Conservation (phyloP, 176 grass and related monocot genomes). For the Pontederia paniculata region DNA sequence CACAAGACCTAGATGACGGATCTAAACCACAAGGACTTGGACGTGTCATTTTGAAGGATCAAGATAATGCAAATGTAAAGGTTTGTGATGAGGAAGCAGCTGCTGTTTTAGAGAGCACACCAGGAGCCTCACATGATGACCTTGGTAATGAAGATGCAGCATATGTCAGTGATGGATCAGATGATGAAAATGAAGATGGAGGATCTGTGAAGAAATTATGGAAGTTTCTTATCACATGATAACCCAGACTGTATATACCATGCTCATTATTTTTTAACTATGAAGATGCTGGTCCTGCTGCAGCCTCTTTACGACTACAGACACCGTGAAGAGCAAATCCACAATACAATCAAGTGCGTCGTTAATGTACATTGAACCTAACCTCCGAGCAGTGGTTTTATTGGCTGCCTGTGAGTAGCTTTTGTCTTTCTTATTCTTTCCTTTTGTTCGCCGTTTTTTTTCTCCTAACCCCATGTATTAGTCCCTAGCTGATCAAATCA, state of each 20-base stretch:
- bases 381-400: too few species aligned
- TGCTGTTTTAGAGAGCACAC: background rate
- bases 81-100: background rate
- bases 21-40: background rate
- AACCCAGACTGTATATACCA: background rate
- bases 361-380: too few species aligned
- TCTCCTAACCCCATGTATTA: too few species aligned
- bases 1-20: constrained; percentile 27
- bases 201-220: constrained; percentile 64
- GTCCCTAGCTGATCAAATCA: too few species aligned
- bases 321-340: too few species aligned
- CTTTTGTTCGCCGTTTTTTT: too few species aligned
- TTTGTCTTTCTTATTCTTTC: too few species aligned
- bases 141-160: constrained; percentile 11
- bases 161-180: constrained; percentile 23
- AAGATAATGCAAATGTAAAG: constrained; percentile 10
- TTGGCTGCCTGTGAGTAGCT: too few species aligned
- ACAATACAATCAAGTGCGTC: too few species aligned
- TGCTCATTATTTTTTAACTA: too few species aligned
- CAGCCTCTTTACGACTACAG: too few species aligned
- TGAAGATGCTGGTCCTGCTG: too few species aligned
- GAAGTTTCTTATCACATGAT: constrained; percentile 79
- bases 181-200: constrained; percentile 43
- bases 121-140: background rate
- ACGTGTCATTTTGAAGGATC: constrained; percentile 13